Conservation (phyloP, 2,329 filamentous ascomycete genomes). For the Cladosporium sp. region DNA sequence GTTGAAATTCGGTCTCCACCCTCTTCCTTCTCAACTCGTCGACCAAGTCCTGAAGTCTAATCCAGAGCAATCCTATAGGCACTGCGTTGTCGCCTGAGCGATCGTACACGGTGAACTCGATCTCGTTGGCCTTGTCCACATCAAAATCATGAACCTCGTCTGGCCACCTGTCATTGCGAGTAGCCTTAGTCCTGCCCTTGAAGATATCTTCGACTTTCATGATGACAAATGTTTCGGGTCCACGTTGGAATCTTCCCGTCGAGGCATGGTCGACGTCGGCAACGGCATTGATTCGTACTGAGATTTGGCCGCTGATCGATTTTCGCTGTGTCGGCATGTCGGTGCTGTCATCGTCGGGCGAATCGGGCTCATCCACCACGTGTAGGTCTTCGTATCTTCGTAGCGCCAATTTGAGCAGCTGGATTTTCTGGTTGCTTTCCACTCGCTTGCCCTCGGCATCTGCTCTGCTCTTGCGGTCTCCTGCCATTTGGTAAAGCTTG, state of each 20-base stretch:
- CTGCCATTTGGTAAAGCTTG: slow-evolving; percentile 93
- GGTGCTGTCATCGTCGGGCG: slow-evolving; percentile 84
- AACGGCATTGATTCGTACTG: slow-evolving; percentile 80
- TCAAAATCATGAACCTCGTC: slow-evolving; percentile 88
- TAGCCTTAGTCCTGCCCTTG: slow-evolving; percentile 80
- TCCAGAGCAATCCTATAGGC: slow-evolving; percentile 93
- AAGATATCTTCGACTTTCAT: slow-evolving; percentile 96
- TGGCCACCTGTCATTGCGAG: slow-evolving; percentile 85
- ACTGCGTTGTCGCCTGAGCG: slow-evolving; percentile 84
- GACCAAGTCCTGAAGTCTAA: slow-evolving; percentile 92
- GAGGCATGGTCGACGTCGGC: slow-evolving; percentile 93
- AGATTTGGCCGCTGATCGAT: slow-evolving; percentile 86
- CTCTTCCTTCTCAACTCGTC: slow-evolving; percentile 97
- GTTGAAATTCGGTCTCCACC: slow-evolving; percentile 93
- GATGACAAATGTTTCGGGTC: slow-evolving; percentile 91
- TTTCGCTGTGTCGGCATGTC: slow-evolving; percentile 94
- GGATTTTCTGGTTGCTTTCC: slow-evolving; percentile 97
- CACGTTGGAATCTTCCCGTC: slow-evolving; percentile 74
- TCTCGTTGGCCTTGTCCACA: slow-evolving; percentile 97
- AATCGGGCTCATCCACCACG: slow-evolving; percentile 47
- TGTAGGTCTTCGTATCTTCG: slow-evolving; percentile 97
- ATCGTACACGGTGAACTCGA: slow-evolving; percentile 96
- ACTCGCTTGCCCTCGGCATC: slow-evolving; percentile 86
- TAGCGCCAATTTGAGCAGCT: slow-evolving; percentile 89
- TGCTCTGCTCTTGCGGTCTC: slow-evolving; percentile 89